Percentiles rank a stretch among this genome's conserved stretches.
Evolutionary conservation across 352 stramenopile species (phyloP).

Genomic region (Phytophthora pistaciae): DNA sequence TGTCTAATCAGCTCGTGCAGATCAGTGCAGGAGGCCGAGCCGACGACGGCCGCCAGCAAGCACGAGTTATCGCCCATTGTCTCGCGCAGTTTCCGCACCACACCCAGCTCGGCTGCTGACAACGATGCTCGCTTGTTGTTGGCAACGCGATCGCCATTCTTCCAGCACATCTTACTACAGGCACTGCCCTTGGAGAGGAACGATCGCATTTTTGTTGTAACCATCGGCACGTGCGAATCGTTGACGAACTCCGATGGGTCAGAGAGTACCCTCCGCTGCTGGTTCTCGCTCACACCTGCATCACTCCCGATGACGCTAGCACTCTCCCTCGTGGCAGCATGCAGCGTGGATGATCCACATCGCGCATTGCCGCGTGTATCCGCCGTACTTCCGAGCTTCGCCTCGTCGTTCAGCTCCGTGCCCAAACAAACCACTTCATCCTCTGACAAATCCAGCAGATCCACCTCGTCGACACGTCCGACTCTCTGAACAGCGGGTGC

Average conservation of each 20-base stretch:
- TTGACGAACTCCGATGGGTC: constrained; percentile 68
- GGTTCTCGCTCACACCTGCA: constrained; percentile 6
- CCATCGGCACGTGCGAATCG: constrained; percentile 49
- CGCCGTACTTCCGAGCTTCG: not conserved
- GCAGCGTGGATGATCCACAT: not conserved
- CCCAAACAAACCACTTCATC: constrained; percentile 22
- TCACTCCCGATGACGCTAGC: not conserved
- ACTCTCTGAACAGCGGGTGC: constrained; percentile 11
- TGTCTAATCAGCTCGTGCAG: constrained; percentile 53
- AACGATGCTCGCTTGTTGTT: not conserved
- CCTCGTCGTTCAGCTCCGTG: not conserved
- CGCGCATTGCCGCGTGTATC: not conserved
- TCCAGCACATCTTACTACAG: constrained; percentile 57
- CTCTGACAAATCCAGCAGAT: constrained; percentile 3
- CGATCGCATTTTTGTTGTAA: constrained; percentile 51
- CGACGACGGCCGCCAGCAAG: constrained; percentile 64
- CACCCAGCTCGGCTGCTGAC: constrained; percentile 43
- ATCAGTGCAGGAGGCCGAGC: constrained; percentile 49
- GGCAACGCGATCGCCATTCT: constrained; percentile 2
- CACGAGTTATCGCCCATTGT: constrained; percentile 73
- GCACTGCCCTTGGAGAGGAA: constrained; percentile 35
- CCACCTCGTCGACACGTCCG: constrained; percentile 2
- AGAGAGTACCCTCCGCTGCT: constrained; percentile 3
- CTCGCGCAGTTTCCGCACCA: constrained; percentile 65
- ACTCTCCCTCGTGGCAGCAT: not conserved